A percentile compares a stretch with the other conserved stretches of the same genome.
These are phyloP conservation scores for Garcileccinum viscosum DNA, from an alignment of 1,284 basidiomycete genomes.

Conservation along the genomic window DNA sequence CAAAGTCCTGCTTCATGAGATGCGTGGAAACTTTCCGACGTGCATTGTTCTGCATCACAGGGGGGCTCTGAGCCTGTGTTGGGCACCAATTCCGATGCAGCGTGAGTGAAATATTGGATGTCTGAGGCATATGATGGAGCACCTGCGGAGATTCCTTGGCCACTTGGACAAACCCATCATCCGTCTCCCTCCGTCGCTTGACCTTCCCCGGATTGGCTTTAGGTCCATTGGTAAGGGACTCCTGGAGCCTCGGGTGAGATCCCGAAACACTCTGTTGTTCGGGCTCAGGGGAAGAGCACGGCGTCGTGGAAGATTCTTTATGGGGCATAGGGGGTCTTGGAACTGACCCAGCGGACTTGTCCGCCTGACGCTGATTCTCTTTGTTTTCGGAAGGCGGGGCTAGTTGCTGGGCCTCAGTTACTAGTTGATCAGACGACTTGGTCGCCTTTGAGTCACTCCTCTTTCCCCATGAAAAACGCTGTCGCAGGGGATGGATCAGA, in stretches of 20 bases:
- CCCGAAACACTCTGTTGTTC: neutral
- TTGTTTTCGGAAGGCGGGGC: neutral
- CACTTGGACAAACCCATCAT: neutral
- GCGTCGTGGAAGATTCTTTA: neutral
- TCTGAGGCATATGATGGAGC: neutral
- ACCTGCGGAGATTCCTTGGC: neutral
- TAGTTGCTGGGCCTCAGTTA: neutral
- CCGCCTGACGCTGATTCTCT: neutral
- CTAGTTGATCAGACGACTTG: neutral
- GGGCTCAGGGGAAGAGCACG: neutral
- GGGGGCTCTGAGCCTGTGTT: neutral
- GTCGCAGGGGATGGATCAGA: neutral
- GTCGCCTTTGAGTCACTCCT: neutral
- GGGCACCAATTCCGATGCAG: neutral
- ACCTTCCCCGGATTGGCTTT: neutral
- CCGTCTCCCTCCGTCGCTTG: neutral
- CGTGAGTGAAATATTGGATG: neutral
- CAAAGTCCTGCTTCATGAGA: neutral
- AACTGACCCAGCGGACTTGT: neutral
- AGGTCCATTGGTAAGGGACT: neutral
- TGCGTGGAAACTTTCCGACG: neutral
- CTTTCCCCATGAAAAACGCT: neutral
- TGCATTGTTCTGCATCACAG: neutral
- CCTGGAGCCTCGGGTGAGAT: neutral
- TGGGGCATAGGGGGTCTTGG: neutral